Percentiles rank a stretch among this genome's conserved stretches.
Evolutionary conservation across 2,329 filamentous ascomycete species (phyloP).

Genomic region (Nectriaceae sp.): DNA sequence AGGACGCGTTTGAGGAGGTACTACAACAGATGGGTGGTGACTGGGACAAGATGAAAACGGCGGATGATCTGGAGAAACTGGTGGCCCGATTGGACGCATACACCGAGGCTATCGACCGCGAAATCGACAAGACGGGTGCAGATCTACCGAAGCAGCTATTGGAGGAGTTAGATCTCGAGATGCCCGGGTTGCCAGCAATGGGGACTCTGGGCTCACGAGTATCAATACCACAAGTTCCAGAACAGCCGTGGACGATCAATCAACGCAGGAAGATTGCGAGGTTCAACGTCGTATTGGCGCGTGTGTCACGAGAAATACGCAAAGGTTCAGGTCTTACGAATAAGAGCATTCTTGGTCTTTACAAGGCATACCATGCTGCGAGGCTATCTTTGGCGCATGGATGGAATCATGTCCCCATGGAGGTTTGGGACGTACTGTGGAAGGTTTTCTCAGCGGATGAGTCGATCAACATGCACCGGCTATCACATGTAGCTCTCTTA

Average conservation of each 20-base stretch:
- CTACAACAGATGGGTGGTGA: constrained; percentile 34
- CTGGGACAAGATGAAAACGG: constrained; percentile 33
- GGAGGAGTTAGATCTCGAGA: constrained; percentile 33
- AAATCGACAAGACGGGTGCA: constrained; percentile 34
- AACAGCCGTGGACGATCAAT: constrained; percentile 38
- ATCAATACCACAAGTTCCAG: constrained; percentile 37
- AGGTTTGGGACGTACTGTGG: constrained; percentile 70
- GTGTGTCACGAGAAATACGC: constrained; percentile 31
- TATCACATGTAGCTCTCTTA: constrained; percentile 62
- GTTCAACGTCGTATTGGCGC: constrained; percentile 35
- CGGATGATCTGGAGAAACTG: constrained; percentile 37
- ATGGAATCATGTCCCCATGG: constrained; percentile 58
- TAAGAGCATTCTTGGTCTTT: constrained; percentile 43
- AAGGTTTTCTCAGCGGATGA: constrained; percentile 56
- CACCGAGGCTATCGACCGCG: constrained; percentile 35
- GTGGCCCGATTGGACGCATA: constrained; percentile 37
- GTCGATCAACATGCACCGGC: constrained; percentile 52
- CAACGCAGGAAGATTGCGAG: constrained; percentile 41
- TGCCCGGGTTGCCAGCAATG: constrained; percentile 27
- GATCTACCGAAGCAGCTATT: constrained; percentile 35
- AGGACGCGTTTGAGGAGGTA: constrained; percentile 37
- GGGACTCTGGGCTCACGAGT: constrained; percentile 26
- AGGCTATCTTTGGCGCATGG: constrained; percentile 44
- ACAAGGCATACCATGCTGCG: constrained; percentile 52
- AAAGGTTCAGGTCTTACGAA: constrained; percentile 29